Evolutionary conservation across 805 yeast genomes (phyloP).

Genomic region (Pichia kluyveri): DNA sequence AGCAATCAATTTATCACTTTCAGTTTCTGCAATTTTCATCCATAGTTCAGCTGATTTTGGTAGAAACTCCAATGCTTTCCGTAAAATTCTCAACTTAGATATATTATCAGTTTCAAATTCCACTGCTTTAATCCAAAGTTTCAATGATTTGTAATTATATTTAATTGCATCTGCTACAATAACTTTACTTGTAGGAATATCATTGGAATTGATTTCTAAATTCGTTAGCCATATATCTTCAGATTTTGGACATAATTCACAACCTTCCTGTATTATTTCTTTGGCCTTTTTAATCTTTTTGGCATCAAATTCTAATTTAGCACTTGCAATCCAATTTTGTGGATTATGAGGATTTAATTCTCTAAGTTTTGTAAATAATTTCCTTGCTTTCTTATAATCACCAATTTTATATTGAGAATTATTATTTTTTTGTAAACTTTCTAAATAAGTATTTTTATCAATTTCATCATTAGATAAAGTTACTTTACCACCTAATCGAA

Average conservation of each 20-base stretch:
- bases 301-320: constrained; percentile 64
- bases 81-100: constrained; percentile 48
- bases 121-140: constrained; percentile 66
- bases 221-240: constrained; percentile 82
- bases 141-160: constrained; percentile 44
- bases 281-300: constrained; percentile 49
- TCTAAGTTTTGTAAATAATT: constrained; percentile 57
- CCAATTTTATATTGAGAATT: constrained; percentile 30
- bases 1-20: constrained; percentile 41
- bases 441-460: constrained; percentile 33
- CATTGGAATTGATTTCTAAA: constrained; percentile 48
- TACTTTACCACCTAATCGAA: neutral
- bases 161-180: constrained; percentile 60
- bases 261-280: constrained; percentile 61
- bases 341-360: constrained; percentile 66
- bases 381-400: constrained; percentile 50
- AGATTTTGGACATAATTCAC: constrained; percentile 52
- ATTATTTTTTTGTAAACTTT: constrained; percentile 26
- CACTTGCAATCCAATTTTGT: constrained; percentile 80
- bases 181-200: constrained; percentile 38
- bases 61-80: constrained; percentile 60
- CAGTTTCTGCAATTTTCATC: constrained; percentile 55
- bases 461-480: constrained; percentile 9
- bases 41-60: constrained; percentile 59
- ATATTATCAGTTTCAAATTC: constrained; percentile 52